These are phyloP conservation scores for Diaporthe ilicicola DNA, from an alignment of 2,329 filamentous ascomycete genomes.

Conservation along the genomic window DNA sequence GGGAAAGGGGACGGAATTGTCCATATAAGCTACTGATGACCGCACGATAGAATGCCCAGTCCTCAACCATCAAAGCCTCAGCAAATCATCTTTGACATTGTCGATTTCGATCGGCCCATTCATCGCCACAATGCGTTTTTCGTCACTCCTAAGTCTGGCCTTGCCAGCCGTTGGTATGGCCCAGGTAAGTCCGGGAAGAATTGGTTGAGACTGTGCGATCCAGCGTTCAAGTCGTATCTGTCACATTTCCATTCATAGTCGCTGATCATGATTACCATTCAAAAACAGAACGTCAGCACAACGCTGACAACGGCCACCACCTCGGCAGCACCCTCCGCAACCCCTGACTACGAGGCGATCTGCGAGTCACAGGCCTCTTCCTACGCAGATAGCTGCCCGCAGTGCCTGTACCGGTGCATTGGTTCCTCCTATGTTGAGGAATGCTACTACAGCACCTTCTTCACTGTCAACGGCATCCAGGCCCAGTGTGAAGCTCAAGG, in stretches of 20 bases:
- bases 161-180: slow-evolving; percentile 6
- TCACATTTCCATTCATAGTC: neutral
- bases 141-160: neutral
- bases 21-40: neutral
- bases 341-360: slow-evolving; percentile 26
- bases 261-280: neutral
- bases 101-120: no score
- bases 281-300: neutral
- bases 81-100: neutral
- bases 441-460: slow-evolving; percentile 29
- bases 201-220: no score
- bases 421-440: slow-evolving; percentile 1
- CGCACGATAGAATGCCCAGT: neutral
- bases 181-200: no score
- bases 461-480: slow-evolving; percentile 22
- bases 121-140: neutral
- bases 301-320: neutral
- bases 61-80: neutral
- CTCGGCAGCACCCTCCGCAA: slow-evolving; percentile 14
- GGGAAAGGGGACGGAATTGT: no score
- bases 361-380: slow-evolving; percentile 24
- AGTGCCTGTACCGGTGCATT: slow-evolving; percentile 25
- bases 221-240: no score
- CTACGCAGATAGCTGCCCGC: slow-evolving; percentile 26
- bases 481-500: slow-evolving; percentile 19